These are phyloP conservation scores for Rhodotorula graminis DNA, from an alignment of 768 basidiomycete species.

Conservation along the genomic window DNA sequence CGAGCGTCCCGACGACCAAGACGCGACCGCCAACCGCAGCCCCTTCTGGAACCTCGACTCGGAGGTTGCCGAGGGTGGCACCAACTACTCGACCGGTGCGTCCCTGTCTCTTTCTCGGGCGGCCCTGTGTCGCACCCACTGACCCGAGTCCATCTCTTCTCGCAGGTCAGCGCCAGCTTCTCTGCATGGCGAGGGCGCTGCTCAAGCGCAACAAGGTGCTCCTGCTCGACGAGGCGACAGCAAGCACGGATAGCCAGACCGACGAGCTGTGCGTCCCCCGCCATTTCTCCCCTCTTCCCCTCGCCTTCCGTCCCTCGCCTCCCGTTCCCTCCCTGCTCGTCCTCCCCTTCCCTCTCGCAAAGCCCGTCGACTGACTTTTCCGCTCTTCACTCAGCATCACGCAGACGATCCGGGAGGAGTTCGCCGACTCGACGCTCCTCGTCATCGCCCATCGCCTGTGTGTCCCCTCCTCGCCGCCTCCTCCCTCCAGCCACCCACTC, in stretches of 20 bases:
- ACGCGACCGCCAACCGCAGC: slow-evolving; percentile 32
- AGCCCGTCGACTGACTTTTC: neutral
- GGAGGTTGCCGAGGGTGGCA: slow-evolving; percentile 32
- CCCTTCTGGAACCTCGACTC: slow-evolving; percentile 37
- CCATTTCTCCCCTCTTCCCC: no score
- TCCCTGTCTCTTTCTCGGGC: no score
- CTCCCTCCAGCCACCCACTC: neutral
- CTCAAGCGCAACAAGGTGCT: slow-evolving; percentile 31
- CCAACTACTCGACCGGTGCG: slow-evolving; percentile 75
- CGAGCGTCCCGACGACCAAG: slow-evolving; percentile 15
- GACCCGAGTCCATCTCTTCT: no score
- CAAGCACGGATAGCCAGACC: slow-evolving; percentile 50
- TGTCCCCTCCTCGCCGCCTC: neutral
- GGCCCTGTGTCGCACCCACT: no score
- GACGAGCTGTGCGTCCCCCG: slow-evolving; percentile 27
- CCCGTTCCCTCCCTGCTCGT: no score
- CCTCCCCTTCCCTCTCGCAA: no score
- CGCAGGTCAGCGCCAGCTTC: slow-evolving; percentile 63
- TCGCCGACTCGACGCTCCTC: slow-evolving; percentile 40
- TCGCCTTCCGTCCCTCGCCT: no score
- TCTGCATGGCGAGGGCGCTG: slow-evolving; percentile 45
- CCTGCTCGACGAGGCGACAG: slow-evolving; percentile 39
- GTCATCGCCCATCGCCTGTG: slow-evolving; percentile 34
- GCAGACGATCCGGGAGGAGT: slow-evolving; percentile 38
- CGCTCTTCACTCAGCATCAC: slow-evolving; percentile 26